Conservation (phyloP, 768 basidiomycete genomes). For the Russula emetica region DNA sequence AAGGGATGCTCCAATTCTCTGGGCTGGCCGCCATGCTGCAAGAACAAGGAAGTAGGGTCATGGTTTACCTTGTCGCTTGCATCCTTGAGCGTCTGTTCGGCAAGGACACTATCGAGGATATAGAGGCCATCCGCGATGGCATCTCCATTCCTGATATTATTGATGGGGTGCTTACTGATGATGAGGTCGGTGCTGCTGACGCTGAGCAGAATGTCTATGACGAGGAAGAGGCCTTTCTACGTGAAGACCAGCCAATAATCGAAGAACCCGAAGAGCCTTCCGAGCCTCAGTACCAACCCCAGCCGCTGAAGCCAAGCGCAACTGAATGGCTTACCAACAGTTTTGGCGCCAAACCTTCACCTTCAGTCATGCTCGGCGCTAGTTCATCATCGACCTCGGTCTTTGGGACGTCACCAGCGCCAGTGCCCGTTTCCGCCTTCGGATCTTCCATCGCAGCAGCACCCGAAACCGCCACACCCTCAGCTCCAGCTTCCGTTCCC, state of each 20-base stretch:
- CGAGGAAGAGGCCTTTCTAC: conserved; percentile 26
- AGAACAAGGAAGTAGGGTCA: conserved; percentile 58
- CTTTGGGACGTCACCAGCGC: conserved; percentile 24
- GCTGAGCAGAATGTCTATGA: conserved; percentile 23
- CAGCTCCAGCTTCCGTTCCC: conserved; percentile 11
- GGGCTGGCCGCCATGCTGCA: conserved; percentile 59
- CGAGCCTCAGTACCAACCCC: conserved; percentile 23
- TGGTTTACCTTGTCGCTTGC: conserved; percentile 88
- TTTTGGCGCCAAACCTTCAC: conserved; percentile 33
- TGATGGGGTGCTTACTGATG: conserved; percentile 46
- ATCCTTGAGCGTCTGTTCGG: conserved; percentile 85
- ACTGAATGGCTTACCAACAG: conserved; percentile 36
- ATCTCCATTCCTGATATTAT: conserved; percentile 61
- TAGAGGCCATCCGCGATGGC: conserved; percentile 58
- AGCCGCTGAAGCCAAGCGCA: conserved; percentile 31
- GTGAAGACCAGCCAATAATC: conserved; percentile 17
- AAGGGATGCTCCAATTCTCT: conserved; percentile 65
- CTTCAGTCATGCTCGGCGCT: conserved; percentile 22
- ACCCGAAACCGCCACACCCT: background rate
- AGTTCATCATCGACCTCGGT: conserved; percentile 27
- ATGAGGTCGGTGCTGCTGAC: conserved; percentile 29
- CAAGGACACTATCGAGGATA: conserved; percentile 71
- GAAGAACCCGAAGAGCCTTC: conserved; percentile 18
- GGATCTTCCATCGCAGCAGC: conserved; percentile 26
- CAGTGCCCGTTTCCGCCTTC: conserved; percentile 6